phyloP scores from a whole-genome alignment of 2,329 filamentous ascomycete species.

The Stachybotrys echinatus region DNA sequence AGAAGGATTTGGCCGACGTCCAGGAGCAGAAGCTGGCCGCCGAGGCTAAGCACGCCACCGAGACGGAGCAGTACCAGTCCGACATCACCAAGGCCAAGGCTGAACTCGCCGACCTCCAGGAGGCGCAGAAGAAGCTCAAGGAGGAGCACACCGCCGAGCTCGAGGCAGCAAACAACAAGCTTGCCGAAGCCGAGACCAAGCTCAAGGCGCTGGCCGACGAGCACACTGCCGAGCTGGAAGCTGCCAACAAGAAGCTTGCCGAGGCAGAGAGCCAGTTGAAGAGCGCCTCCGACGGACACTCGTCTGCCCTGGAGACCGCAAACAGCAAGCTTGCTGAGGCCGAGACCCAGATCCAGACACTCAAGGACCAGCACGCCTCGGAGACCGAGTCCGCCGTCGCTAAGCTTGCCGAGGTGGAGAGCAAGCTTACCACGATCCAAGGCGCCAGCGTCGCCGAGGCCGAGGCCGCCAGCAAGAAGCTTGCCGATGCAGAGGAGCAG shows the following conservation, averaged over 20 bases:
- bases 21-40: conserved; percentile 12
- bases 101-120: conserved; percentile 18
- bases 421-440: conserved; percentile 11
- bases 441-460: conserved; percentile 9
- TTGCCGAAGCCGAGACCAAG: conserved; percentile 11
- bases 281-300: conserved; percentile 14
- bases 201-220: conserved; percentile 14
- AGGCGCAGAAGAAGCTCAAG: conserved; percentile 17
- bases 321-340: conserved; percentile 11
- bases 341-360: neutral
- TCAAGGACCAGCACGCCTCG: conserved; percentile 1
- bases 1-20: conserved; percentile 21
- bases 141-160: conserved; percentile 13
- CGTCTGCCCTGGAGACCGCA: conserved; percentile 14
- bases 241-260: conserved; percentile 1
- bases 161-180: conserved; percentile 8
- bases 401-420: conserved; percentile 9
- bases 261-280: conserved; percentile 18
- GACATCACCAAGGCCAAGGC: conserved; percentile 10
- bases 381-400: conserved; percentile 6
- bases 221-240: conserved; percentile 4
- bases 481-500: conserved; percentile 17
- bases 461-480: conserved; percentile 5
- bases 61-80: conserved; percentile 8
- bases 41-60: conserved; percentile 13